These are phyloP conservation scores for Agaricus subrufescens DNA, from an alignment of 768 basidiomycete genomes.

Conservation along the genomic window DNA sequence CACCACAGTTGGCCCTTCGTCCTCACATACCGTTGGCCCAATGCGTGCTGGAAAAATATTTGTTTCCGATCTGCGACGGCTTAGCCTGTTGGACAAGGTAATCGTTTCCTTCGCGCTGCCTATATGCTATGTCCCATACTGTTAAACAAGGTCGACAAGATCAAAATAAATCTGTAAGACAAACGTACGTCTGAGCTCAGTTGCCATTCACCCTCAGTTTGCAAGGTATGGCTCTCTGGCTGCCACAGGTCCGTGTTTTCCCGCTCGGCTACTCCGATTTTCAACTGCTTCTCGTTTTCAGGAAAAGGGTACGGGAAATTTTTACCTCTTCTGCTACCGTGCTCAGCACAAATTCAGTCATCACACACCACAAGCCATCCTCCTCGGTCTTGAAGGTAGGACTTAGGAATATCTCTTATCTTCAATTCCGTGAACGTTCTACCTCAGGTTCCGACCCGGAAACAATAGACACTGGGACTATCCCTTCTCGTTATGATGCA, in stretches of 20 bases:
- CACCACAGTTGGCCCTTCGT: slow-evolving; percentile 42
- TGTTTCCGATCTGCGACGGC: slow-evolving; percentile 65
- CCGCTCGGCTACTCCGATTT: slow-evolving; percentile 1
- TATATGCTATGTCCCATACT: not conserved
- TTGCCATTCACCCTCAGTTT: not conserved
- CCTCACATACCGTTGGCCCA: slow-evolving; percentile 48
- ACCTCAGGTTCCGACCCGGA: slow-evolving; percentile 78
- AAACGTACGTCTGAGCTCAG: too few relatives aligned
- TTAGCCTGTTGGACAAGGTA: slow-evolving; percentile 68
- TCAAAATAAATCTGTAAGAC: slow-evolving; percentile 82
- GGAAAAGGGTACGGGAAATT: slow-evolving; percentile 62
- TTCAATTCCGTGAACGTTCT: slow-evolving; percentile 8
- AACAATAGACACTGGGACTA: slow-evolving; percentile 85
- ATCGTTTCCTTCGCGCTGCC: slow-evolving; percentile 1
- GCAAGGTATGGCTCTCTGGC: slow-evolving; percentile 86
- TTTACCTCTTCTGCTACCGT: not conserved
- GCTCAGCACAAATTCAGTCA: slow-evolving; percentile 41
- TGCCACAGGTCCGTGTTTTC: slow-evolving; percentile 63
- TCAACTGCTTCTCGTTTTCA: slow-evolving; percentile 19
- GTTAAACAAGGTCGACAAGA: slow-evolving; percentile 52
- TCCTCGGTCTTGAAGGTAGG: slow-evolving; percentile 72
- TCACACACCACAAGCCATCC: slow-evolving; percentile 83
- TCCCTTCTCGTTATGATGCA: slow-evolving; percentile 66
- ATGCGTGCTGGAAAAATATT: slow-evolving; percentile 94
- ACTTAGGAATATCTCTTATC: not conserved